phyloP scores from a whole-genome alignment of 2,329 filamentous ascomycete species.

The Aspergillus fructus region DNA sequence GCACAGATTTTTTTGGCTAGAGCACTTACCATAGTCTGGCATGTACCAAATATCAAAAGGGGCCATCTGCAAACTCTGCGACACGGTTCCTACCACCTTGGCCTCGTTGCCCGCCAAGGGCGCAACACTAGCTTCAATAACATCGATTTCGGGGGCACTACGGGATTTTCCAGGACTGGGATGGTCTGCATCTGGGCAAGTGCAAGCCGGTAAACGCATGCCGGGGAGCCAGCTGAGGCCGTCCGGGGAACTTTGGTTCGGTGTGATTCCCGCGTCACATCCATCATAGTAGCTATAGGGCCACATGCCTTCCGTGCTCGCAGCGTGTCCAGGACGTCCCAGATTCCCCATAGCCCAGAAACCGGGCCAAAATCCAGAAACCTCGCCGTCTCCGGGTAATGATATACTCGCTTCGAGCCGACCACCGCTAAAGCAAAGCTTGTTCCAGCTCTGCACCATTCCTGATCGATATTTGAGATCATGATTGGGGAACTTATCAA shows the following conservation, averaged over 20 bases:
- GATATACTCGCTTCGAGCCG: slow-evolving; percentile 70
- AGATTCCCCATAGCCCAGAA: slow-evolving; percentile 77
- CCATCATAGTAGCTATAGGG: slow-evolving; percentile 69
- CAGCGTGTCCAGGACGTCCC: slow-evolving; percentile 66
- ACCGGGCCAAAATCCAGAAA: slow-evolving; percentile 71
- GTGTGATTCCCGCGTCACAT: slow-evolving; percentile 69
- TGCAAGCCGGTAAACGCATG: slow-evolving; percentile 69
- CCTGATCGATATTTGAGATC: slow-evolving; percentile 66
- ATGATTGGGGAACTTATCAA: slow-evolving; percentile 66
- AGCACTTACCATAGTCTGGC: slow-evolving; percentile 54
- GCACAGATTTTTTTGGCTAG: background rate
- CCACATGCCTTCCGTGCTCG: slow-evolving; percentile 72
- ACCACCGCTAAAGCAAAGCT: slow-evolving; percentile 70
- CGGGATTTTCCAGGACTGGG: slow-evolving; percentile 65
- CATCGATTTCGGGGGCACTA: slow-evolving; percentile 70
- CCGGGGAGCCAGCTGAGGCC: slow-evolving; percentile 67
- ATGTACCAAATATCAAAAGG: slow-evolving; percentile 71
- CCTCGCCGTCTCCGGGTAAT: slow-evolving; percentile 65
- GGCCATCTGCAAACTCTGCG: slow-evolving; percentile 66
- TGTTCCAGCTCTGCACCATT: slow-evolving; percentile 75
- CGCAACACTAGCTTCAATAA: slow-evolving; percentile 64
- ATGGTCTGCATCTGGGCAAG: slow-evolving; percentile 64
- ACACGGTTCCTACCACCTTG: slow-evolving; percentile 60
- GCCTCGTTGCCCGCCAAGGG: slow-evolving; percentile 49
- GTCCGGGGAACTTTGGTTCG: slow-evolving; percentile 68